Conservation (phyloP, 352 stramenopile species). For the Globisporangium orthogonon region DNA sequence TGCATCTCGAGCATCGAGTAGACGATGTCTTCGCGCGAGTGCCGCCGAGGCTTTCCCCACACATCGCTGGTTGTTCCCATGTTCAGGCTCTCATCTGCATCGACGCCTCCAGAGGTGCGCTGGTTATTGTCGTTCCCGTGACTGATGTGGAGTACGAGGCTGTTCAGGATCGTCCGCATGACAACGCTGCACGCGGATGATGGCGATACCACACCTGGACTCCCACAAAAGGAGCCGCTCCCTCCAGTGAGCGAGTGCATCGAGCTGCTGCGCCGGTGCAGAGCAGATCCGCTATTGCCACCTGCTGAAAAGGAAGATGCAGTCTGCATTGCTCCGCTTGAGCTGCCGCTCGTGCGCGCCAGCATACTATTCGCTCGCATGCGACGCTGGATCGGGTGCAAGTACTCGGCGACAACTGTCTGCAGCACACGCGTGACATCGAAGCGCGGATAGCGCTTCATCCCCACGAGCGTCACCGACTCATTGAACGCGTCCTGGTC, state of each 20-base stretch:
- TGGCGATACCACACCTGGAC: conserved; percentile 14
- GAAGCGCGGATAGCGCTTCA: conserved; percentile 52
- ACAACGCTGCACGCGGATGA: conserved; percentile 21
- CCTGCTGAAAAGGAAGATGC: background rate
- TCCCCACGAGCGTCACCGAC: conserved; percentile 52
- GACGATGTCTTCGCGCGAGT: conserved; percentile 49
- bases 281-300: background rate
- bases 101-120: background rate
- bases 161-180: conserved; percentile 42
- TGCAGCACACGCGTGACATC: conserved; percentile 47
- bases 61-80: conserved; percentile 1
- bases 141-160: conserved; percentile 35
- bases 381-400: conserved; percentile 33
- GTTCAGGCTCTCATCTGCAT: background rate
- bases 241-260: conserved; percentile 1
- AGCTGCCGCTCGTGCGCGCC: background rate
- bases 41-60: conserved; percentile 14
- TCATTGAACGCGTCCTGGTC: conserved; percentile 65
- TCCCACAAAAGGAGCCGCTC: conserved; percentile 15
- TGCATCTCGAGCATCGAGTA: conserved; percentile 81
- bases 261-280: conserved; percentile 2
- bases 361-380: conserved; percentile 14
- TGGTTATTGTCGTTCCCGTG: conserved; percentile 19
- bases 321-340: background rate
- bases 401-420: conserved; percentile 42